Percentiles rank a stretch among this genome's conserved stretches.
Conservation (phyloP, 169 alveolate genomes). For the Plasmodium gonderi region DNA sequence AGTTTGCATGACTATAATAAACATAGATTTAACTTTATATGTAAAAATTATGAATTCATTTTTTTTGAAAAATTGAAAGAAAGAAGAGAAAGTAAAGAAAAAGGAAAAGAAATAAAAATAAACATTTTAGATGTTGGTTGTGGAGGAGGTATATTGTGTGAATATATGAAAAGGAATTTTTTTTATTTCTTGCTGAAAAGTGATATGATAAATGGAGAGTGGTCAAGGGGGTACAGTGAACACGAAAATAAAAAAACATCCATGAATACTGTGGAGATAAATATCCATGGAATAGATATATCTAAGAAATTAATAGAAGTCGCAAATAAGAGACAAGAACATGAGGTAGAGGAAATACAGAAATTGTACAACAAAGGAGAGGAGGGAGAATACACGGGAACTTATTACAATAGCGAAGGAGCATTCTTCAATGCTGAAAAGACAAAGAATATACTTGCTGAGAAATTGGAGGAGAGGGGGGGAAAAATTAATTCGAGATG, state of each 20-base stretch:
- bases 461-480: background rate
- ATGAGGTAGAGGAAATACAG: no score
- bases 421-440: background rate
- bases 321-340: conserved; percentile 5
- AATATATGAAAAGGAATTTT: conserved; percentile 30
- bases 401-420: background rate
- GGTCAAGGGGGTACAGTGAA: no score
- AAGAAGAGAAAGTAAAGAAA: background rate
- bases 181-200: conserved; percentile 14
- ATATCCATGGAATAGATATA: conserved; percentile 51
- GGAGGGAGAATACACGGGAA: background rate
- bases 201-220: background rate
- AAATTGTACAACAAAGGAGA: no score
- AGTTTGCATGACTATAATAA: conserved; percentile 60
- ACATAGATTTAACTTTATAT: conserved; percentile 23
- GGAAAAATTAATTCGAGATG: background rate
- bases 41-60: conserved; percentile 34
- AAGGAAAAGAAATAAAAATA: background rate
- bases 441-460: background rate
- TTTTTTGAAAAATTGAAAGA: conserved; percentile 16
- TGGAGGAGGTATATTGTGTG: conserved; percentile 62
- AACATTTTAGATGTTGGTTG: conserved; percentile 57
- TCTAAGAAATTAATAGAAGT: conserved; percentile 25
- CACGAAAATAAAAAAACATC: no score
- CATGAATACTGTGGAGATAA: background rate